Evolutionary conservation across 345 rosid genomes (phyloP).

Genomic region (Arabis hirsuta): DNA sequence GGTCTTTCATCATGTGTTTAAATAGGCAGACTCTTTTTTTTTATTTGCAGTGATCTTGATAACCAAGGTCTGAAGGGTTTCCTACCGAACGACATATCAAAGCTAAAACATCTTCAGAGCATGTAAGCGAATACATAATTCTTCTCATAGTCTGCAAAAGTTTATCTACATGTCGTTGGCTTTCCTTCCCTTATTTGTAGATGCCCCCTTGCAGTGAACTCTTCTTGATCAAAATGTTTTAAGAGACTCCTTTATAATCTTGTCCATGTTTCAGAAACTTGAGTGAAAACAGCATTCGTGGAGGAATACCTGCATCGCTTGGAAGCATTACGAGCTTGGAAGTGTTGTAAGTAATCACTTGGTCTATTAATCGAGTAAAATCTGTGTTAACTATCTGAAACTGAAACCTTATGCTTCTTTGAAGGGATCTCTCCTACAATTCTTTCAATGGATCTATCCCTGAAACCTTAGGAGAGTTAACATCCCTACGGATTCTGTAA

Average conservation of each 20-base stretch:
- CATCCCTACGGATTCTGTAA: conserved; percentile 78
- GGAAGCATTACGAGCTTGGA: conserved; percentile 69
- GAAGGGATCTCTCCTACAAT: conserved; percentile 96
- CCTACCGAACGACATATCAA: conserved; percentile 75
- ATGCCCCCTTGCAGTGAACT: too few species aligned
- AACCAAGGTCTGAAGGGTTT: conserved; percentile 89
- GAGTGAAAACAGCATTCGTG: conserved; percentile 79
- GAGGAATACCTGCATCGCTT: conserved; percentile 75
- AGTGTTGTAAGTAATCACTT: conserved; percentile 66
- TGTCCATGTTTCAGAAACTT: conserved; percentile 64
- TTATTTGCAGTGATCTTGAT: conserved; percentile 66
- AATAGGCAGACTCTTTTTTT: conserved; percentile 5
- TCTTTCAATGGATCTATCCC: conserved; percentile 87
- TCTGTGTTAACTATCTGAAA: not conserved
- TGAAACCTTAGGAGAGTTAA: conserved; percentile 81
- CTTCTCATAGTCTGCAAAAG: conserved; percentile 4
- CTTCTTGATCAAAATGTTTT: conserved; percentile 2
- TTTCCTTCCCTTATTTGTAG: too few species aligned
- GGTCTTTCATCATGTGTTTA: conserved; percentile 7
- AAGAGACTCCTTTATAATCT: conserved; percentile 12
- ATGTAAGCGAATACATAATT: conserved; percentile 57
- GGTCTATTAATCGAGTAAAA: not conserved
- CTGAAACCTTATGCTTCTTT: conserved; percentile 27
- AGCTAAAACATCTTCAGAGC: conserved; percentile 75
- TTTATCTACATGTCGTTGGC: not conserved